phyloP scores from a whole-genome alignment of 495 filamentous ascomycete genomes.

The Venustampulla echinocandica region DNA sequence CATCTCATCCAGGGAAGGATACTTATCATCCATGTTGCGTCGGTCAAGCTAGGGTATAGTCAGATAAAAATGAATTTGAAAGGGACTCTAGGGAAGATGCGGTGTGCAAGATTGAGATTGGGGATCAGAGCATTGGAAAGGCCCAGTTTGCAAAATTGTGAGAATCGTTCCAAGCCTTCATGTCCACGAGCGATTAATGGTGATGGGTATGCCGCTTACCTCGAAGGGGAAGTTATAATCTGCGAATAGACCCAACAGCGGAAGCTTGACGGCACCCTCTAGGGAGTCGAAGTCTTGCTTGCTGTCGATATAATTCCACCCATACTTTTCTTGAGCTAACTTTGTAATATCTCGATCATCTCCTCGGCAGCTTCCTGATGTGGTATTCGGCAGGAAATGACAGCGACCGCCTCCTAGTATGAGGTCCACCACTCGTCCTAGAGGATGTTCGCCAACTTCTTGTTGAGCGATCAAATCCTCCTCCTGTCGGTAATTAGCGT shows the following conservation, averaged over 20 bases:
- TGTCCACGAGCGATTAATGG: no score
- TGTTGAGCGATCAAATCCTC: slow-evolving; percentile 90
- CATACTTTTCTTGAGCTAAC: slow-evolving; percentile 44
- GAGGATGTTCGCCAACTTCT: slow-evolving; percentile 74
- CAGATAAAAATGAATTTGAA: no score
- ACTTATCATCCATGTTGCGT: slow-evolving; percentile 61
- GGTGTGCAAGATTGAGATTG: no score
- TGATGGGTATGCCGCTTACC: no score
- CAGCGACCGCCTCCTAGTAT: slow-evolving; percentile 90
- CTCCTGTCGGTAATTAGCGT: slow-evolving; percentile 69
- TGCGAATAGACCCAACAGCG: slow-evolving; percentile 82
- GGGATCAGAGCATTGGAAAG: no score
- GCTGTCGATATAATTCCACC: slow-evolving; percentile 68
- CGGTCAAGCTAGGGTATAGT: slow-evolving; percentile 50
- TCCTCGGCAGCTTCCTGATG: slow-evolving; percentile 63
- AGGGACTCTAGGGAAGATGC: no score
- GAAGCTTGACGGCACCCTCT: slow-evolving; percentile 67
- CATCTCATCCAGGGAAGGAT: slow-evolving; percentile 92
- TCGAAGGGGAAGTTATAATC: slow-evolving; percentile 80
- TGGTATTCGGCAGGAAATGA: slow-evolving; percentile 79
- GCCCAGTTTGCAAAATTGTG: no score
- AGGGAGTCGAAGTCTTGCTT: slow-evolving; percentile 72
- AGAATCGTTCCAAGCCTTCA: no score
- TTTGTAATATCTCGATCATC: slow-evolving; percentile 22
- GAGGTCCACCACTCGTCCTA: slow-evolving; percentile 81